These are phyloP conservation scores for Fibroporia radiculosa DNA, from an alignment of 768 basidiomycete genomes.

Conservation along the genomic window DNA sequence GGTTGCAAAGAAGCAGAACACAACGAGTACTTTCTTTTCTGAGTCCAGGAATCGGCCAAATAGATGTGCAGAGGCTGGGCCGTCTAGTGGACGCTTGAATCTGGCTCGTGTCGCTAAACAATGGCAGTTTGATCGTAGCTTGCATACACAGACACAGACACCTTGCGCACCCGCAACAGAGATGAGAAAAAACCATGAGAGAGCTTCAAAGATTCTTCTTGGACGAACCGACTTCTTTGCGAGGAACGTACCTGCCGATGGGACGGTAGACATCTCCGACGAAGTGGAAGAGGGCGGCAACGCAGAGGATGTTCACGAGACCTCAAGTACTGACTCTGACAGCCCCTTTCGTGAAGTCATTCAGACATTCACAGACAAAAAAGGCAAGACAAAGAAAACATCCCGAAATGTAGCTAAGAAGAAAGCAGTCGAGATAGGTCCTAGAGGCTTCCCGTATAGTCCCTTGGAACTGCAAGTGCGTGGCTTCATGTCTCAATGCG, in stretches of 20 bases:
- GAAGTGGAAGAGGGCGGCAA: background rate
- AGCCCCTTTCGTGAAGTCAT: constrained; percentile 39
- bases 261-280: background rate
- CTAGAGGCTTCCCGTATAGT: constrained; percentile 65
- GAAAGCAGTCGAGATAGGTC: constrained; percentile 44
- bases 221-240: constrained; percentile 34
- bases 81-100: too few species aligned
- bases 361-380: constrained; percentile 32
- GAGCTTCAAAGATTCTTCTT: constrained; percentile 44
- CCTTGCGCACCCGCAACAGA: constrained; percentile 16
- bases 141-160: background rate
- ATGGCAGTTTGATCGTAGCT: constrained; percentile 37
- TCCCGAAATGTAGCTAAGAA: constrained; percentile 18
- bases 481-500: background rate
- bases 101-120: constrained; percentile 24
- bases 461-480: constrained; percentile 67
- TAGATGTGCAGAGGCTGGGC: too few species aligned
- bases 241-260: background rate
- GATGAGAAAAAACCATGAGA: constrained; percentile 25
- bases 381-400: constrained; percentile 25
- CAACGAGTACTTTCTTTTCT: constrained; percentile 12
- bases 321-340: constrained; percentile 31
- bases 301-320: background rate
- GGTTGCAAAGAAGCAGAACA: constrained; percentile 17
- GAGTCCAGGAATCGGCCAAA: too few species aligned